Conservation (phyloP, 192 early-diverging fungal genomes). For the Coemansia aciculifera region DNA sequence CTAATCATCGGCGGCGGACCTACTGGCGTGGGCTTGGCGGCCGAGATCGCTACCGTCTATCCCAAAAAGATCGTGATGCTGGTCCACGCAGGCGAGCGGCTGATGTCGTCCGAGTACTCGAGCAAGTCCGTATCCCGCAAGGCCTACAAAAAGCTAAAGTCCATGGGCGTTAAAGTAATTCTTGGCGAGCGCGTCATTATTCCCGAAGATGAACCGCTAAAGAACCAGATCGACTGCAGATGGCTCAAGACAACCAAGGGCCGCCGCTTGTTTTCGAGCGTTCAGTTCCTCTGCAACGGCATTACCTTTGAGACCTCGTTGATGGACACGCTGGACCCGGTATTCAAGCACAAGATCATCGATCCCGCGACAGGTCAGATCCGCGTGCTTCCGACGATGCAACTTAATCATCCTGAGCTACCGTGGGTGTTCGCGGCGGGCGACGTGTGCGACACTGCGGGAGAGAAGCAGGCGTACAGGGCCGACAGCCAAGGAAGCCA, state of each 20-base stretch:
- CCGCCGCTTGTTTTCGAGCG: constrained; percentile 42
- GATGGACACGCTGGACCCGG: constrained; percentile 57
- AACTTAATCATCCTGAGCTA: constrained; percentile 64
- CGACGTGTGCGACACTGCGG: constrained; percentile 58
- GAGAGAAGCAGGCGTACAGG: constrained; percentile 54
- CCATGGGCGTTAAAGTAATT: constrained; percentile 55
- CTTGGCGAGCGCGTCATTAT: constrained; percentile 63
- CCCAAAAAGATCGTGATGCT: constrained; percentile 40
- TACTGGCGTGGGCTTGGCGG: constrained; percentile 76
- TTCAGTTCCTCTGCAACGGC: constrained; percentile 74
- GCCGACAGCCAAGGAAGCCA: constrained; percentile 53
- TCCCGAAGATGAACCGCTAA: constrained; percentile 61
- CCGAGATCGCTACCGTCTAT: constrained; percentile 60
- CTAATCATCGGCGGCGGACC: constrained; percentile 76
- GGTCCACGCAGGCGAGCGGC: constrained; percentile 37
- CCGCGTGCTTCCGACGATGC: constrained; percentile 69
- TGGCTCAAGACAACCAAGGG: constrained; percentile 54
- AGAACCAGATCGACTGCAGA: constrained; percentile 31
- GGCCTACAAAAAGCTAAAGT: constrained; percentile 54
- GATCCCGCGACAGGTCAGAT: constrained; percentile 62
- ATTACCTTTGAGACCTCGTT: constrained; percentile 69
- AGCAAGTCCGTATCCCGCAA: constrained; percentile 57
- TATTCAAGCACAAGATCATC: constrained; percentile 47
- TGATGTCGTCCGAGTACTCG: constrained; percentile 43
- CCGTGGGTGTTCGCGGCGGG: constrained; percentile 77